Evolutionary conservation across 805 yeast genomes (phyloP).

Genomic region (Saturnispora kantuleensis): DNA sequence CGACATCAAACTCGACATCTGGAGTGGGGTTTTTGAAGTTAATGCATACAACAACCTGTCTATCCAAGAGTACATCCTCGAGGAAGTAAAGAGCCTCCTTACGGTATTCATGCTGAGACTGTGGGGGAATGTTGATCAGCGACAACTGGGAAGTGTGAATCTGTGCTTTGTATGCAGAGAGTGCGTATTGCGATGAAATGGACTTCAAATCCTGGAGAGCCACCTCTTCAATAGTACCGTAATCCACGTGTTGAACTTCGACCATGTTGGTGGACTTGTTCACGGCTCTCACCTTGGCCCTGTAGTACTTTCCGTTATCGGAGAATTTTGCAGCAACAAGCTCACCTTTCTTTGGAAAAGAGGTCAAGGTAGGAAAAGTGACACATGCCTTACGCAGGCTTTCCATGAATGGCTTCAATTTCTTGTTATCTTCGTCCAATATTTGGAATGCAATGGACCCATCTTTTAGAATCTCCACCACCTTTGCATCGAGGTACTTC

Average conservation of each 20-base stretch:
- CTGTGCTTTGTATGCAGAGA: constrained; percentile 36
- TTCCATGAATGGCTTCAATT: constrained; percentile 36
- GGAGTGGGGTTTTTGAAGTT: constrained; percentile 30
- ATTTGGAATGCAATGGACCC: constrained; percentile 41
- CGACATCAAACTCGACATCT: constrained; percentile 39
- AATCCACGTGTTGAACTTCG: constrained; percentile 52
- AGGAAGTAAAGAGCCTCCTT: constrained; percentile 44
- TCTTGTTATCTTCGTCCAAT: constrained; percentile 29
- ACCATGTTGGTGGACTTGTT: constrained; percentile 35
- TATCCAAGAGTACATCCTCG: constrained; percentile 43
- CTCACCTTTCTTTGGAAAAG: constrained; percentile 43
- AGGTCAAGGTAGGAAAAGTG: constrained; percentile 29
- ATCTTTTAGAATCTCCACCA: constrained; percentile 35
- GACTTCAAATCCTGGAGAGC: constrained; percentile 35
- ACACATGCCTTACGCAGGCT: constrained; percentile 32
- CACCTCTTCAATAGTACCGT: constrained; percentile 44
- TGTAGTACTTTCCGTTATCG: constrained; percentile 45
- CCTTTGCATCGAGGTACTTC: constrained; percentile 41
- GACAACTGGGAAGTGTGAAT: constrained; percentile 47
- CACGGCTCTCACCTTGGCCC: constrained; percentile 42
- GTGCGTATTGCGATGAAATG: constrained; percentile 41
- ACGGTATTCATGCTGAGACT: constrained; percentile 42
- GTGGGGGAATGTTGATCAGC: constrained; percentile 48
- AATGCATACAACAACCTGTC: constrained; percentile 45
- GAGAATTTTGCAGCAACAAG: constrained; percentile 44